Conservation (phyloP, 352 stramenopile genomes). For the Phytophthora megakarya region DNA sequence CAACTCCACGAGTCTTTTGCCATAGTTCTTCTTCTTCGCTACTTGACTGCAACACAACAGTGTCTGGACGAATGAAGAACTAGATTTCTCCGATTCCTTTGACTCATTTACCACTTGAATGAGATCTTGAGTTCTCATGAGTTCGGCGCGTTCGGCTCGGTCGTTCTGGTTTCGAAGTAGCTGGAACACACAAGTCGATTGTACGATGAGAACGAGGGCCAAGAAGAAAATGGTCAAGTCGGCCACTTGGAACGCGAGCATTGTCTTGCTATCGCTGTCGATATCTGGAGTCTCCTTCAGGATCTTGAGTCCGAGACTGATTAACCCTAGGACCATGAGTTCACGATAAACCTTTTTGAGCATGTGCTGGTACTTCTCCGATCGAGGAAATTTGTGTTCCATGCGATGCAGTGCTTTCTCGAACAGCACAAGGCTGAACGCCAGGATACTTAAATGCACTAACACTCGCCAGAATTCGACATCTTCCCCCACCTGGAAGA, state of each 20-base stretch:
- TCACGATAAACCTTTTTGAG: constrained; percentile 65
- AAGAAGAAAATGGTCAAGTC: constrained; percentile 62
- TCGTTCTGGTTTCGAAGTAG: constrained; percentile 45
- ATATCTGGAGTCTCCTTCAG: constrained; percentile 40
- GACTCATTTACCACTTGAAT: constrained; percentile 15
- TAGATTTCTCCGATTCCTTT: not conserved
- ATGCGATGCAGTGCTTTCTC: constrained; percentile 48
- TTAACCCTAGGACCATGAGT: constrained; percentile 61
- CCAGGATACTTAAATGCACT: constrained; percentile 46
- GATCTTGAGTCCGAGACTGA: constrained; percentile 56
- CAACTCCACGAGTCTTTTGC: constrained; percentile 32
- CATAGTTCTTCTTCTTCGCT: constrained; percentile 18
- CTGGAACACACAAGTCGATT: constrained; percentile 49
- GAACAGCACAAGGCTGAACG: constrained; percentile 44
- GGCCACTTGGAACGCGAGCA: constrained; percentile 55
- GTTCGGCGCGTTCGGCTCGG: constrained; percentile 40
- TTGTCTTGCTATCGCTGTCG: constrained; percentile 36
- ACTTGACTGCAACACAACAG: constrained; percentile 17
- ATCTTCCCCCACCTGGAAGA: constrained; percentile 58
- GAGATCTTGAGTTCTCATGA: constrained; percentile 45
- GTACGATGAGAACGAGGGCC: constrained; percentile 49
- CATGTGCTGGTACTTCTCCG: constrained; percentile 68
- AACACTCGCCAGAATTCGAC: constrained; percentile 59
- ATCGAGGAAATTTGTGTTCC: constrained; percentile 49
- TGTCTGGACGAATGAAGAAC: constrained; percentile 13